Evolutionary conservation across 352 stramenopile genomes (phyloP).

Genomic region (Phytophthora constricta): DNA sequence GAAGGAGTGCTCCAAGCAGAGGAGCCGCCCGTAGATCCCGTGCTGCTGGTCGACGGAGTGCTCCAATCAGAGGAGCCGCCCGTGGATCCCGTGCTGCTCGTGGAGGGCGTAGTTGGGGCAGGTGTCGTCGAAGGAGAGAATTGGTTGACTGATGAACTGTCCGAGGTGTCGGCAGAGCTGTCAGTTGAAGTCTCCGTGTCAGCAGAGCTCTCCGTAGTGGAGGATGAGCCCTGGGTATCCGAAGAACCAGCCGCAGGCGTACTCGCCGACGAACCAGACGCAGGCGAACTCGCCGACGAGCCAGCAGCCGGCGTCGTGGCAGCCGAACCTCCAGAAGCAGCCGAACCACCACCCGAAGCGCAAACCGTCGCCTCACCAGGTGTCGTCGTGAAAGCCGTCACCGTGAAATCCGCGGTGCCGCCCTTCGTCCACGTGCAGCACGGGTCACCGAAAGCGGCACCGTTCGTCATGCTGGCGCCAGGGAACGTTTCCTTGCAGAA

Average conservation of each 20-base stretch:
- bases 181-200: constrained; percentile 8
- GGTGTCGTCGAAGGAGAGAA: constrained; percentile 2
- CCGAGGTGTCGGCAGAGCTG: constrained; percentile 4
- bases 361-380: constrained; percentile 30
- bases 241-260: background rate
- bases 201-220: background rate
- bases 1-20: no score
- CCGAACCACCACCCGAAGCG: constrained; percentile 13
- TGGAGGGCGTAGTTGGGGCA: background rate
- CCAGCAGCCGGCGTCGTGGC: constrained; percentile 1
- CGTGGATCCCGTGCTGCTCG: no score
- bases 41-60: constrained; percentile 3
- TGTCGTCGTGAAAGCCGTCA: constrained; percentile 37
- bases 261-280: background rate
- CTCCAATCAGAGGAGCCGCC: no score
- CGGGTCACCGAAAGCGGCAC: constrained; percentile 57
- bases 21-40: no score
- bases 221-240: background rate
- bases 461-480: constrained; percentile 41
- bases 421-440: constrained; percentile 58
- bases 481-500: constrained; percentile 37
- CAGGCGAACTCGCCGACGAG: background rate
- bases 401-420: constrained; percentile 44
- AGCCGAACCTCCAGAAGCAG: background rate
- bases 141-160: constrained; percentile 3